Evolutionary conservation across 192 early-diverging fungal genomes (phyloP).

Genomic region (Coemansia asiatica): DNA sequence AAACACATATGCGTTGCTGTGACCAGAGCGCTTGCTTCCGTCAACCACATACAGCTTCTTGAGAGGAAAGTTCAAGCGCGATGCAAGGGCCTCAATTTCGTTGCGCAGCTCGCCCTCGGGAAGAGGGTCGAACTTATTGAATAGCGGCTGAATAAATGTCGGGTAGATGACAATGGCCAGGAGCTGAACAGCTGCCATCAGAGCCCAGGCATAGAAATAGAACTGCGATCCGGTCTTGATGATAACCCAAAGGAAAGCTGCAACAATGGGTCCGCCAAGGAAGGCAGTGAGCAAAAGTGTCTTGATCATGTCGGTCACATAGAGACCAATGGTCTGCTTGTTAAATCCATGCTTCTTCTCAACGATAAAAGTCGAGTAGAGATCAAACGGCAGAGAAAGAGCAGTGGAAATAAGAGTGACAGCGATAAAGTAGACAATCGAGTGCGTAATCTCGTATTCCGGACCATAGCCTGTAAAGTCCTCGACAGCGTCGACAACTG

Average conservation of each 20-base stretch:
- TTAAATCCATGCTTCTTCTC: constrained; percentile 95
- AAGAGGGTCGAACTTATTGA: constrained; percentile 92
- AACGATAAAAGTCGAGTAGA: constrained; percentile 94
- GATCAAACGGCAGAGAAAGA: constrained; percentile 72
- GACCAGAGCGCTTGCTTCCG: constrained; percentile 84
- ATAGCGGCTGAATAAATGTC: constrained; percentile 95
- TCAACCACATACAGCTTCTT: constrained; percentile 96
- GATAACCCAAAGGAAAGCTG: constrained; percentile 81
- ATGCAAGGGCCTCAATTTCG: constrained; percentile 80
- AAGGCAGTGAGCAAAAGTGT: constrained; percentile 63
- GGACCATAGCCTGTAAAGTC: constrained; percentile 57
- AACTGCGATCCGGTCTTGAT: constrained; percentile 78
- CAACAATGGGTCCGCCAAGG: constrained; percentile 78
- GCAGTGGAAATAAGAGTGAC: constrained; percentile 62
- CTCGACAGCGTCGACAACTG: constrained; percentile 58
- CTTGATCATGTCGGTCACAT: constrained; percentile 79
- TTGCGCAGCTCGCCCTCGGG: constrained; percentile 75
- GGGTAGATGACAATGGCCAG: constrained; percentile 82
- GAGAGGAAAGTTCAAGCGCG: constrained; percentile 82
- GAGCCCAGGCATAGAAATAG: constrained; percentile 88
- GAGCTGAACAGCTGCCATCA: constrained; percentile 77
- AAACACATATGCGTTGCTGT: constrained; percentile 96
- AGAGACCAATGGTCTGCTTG: constrained; percentile 82
- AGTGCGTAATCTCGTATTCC: constrained; percentile 82
- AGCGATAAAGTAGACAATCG: constrained; percentile 71